Conservation (phyloP, 768 basidiomycete genomes). For the Boletus barrowsii region DNA sequence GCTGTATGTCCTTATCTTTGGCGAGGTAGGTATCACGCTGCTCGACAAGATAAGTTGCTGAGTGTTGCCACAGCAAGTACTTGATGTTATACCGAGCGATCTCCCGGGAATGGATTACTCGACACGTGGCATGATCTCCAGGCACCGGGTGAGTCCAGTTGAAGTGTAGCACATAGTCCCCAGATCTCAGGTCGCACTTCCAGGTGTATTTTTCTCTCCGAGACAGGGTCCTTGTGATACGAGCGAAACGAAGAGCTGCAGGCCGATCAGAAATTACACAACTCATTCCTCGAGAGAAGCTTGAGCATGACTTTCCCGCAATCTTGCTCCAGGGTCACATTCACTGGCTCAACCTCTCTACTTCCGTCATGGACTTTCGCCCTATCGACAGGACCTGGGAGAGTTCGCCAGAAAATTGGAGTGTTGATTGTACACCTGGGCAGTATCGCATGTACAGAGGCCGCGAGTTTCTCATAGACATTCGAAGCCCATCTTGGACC, state of each 20-base stretch:
- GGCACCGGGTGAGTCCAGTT: conserved; percentile 15
- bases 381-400: conserved; percentile 26
- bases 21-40: conserved; percentile 25
- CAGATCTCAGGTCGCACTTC: neutral
- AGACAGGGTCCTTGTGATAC: conserved; percentile 18
- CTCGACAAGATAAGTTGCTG: neutral
- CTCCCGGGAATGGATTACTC: conserved; percentile 24
- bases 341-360: conserved; percentile 32
- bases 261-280: conserved; percentile 4
- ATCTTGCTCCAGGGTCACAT: conserved; percentile 20
- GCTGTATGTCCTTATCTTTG: conserved; percentile 30
- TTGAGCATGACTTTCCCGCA: conserved; percentile 26
- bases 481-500: conserved; percentile 25
- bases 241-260: conserved; percentile 4
- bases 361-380: conserved; percentile 25
- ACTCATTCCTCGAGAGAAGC: conserved; percentile 24
- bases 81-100: conserved; percentile 18
- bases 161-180: neutral
- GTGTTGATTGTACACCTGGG: conserved; percentile 10
- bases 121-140: conserved; percentile 13
- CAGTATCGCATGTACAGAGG: conserved; percentile 8
- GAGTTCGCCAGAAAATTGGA: conserved; percentile 26
- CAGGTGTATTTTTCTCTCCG: conserved; percentile 28
- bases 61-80: neutral
- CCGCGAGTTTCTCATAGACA: conserved; percentile 20